Evolutionary conservation across 202 grass and related monocot species (phyloP), one percentile per base, ranked within the genome.

Genomic region (Schoenoplectus triqueter): DNA sequence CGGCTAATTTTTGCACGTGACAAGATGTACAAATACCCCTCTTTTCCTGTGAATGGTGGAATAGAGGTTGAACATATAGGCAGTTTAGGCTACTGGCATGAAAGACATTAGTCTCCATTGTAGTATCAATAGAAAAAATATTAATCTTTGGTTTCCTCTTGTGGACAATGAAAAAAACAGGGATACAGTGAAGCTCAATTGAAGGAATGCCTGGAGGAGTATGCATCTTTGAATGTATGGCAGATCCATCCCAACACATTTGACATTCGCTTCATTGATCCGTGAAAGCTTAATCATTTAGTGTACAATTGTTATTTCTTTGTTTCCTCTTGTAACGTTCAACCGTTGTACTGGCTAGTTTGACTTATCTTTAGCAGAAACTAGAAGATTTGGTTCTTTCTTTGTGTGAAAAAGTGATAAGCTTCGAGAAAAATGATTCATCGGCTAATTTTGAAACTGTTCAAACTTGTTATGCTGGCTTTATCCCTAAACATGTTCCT

Each of bases 131-230:
- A 78, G 5, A 44, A 60, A 51, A 14, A 73, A 10, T 15, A 77
- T 57, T 59, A 14, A 78, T 40, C 6, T 78, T 47, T 82, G 3
- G 14, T 60, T 71, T 88, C 64, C 10, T 82, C 5, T 2, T 85
- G 19, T 82, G 51, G 50, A 64, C 66, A 20, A 47, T 19, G 15
- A 19, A 71, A 71, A 78, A 86, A 66, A 50, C 84, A 99, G 93
- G 97, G 97, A 13, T 99, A 96, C 9, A 94, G 97, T 7, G 97
- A 99, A 62, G 97, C 87, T 90, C 96, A 99, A 71, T 77, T 99
- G 84, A 99, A 99, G 86, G 93, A 96, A 63, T 99, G 96, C 83
- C 62, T 99, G 83, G 97, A 99, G 79, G 97, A 99, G 84, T 99
- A 99, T 64, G 97, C 97, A 46, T 93, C 97, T 4, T 80, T 99